Percentiles rank a stretch among this genome's conserved stretches.
These are phyloP conservation scores for Yamadazyma membranifaciens DNA, from an alignment of 1,139 yeast genomes.

Conservation along the genomic window DNA sequence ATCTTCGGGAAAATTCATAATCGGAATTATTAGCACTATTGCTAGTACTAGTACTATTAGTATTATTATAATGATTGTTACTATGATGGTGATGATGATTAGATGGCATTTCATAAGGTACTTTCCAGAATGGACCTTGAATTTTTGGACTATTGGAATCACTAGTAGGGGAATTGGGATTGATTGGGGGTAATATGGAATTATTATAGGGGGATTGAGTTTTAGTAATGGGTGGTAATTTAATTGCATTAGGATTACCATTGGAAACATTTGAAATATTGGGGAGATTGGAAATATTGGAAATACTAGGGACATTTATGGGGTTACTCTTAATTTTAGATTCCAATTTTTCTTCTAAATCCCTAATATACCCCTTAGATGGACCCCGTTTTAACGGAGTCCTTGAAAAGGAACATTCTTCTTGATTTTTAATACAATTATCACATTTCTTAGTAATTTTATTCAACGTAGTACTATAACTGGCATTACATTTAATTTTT, in stretches of 20 bases:
- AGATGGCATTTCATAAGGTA: slow-evolving; percentile 50
- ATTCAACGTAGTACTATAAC: slow-evolving; percentile 39
- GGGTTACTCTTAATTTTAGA: slow-evolving; percentile 1
- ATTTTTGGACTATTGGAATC: slow-evolving; percentile 33
- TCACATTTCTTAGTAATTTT: slow-evolving; percentile 52
- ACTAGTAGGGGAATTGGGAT: slow-evolving; percentile 10
- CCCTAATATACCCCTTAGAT: slow-evolving; percentile 61
- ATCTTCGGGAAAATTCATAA: slow-evolving; percentile 25
- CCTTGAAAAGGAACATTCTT: slow-evolving; percentile 61
- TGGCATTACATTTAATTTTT: slow-evolving; percentile 63
- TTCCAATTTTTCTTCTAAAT: slow-evolving; percentile 33
- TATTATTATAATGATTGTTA: neutral
- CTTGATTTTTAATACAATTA: slow-evolving; percentile 54
- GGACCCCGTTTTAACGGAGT: slow-evolving; percentile 78
- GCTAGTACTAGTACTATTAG: neutral
- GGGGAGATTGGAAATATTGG: neutral
- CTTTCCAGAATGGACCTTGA: slow-evolving; percentile 52
- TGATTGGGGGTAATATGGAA: slow-evolving; percentile 9
- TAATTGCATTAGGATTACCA: slow-evolving; percentile 1
- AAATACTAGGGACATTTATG: too few relatives aligned
- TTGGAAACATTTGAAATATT: neutral
- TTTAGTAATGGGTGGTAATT: slow-evolving; percentile 14
- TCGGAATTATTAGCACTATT: slow-evolving; percentile 5
- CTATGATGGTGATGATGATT: slow-evolving; percentile 6
- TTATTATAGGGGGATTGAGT: slow-evolving; percentile 4